phyloP scores from a whole-genome alignment of 176 grass and related monocot species.

The Pharus latifolius region DNA sequence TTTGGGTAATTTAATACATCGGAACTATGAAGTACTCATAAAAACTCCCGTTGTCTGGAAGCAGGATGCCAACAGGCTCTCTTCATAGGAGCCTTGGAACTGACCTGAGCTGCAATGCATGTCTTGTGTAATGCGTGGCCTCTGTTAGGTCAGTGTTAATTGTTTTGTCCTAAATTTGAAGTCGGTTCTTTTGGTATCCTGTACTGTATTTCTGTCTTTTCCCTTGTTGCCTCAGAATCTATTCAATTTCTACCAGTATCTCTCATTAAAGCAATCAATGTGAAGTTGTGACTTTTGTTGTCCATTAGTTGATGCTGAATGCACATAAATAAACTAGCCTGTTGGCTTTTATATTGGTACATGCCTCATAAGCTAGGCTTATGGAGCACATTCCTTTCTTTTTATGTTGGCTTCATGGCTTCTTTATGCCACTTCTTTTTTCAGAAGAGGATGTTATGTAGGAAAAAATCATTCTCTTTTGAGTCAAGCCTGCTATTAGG shows the following conservation, averaged over 20 bases:
- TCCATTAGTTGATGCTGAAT: background rate
- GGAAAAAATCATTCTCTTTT: background rate
- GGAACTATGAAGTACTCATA: slow-evolving; percentile 59
- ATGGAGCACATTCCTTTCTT: background rate
- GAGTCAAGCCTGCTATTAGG: background rate
- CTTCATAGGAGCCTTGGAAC: slow-evolving; percentile 53
- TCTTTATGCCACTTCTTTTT: background rate
- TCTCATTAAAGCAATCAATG: background rate
- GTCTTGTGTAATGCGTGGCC: slow-evolving; percentile 67
- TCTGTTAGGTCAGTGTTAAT: slow-evolving; percentile 97
- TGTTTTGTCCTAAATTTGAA: slow-evolving; percentile 63
- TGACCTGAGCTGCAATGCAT: slow-evolving; percentile 80
- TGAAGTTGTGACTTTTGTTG: background rate
- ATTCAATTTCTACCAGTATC: background rate
- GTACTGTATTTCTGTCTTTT: slow-evolving; percentile 14
- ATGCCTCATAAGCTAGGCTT: background rate
- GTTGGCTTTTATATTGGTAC: background rate
- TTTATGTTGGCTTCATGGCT: background rate
- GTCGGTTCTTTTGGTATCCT: slow-evolving; percentile 37
- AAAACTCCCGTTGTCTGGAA: slow-evolving; percentile 71
- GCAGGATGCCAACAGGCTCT: slow-evolving; percentile 74
- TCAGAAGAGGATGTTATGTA: background rate
- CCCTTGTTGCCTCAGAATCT: slow-evolving; percentile 8
- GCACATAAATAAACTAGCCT: background rate
- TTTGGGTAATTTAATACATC: slow-evolving; percentile 62